These are phyloP conservation scores for Gliomastix tumulicola DNA, from an alignment of 2,329 filamentous ascomycete species.

Conservation along the genomic window DNA sequence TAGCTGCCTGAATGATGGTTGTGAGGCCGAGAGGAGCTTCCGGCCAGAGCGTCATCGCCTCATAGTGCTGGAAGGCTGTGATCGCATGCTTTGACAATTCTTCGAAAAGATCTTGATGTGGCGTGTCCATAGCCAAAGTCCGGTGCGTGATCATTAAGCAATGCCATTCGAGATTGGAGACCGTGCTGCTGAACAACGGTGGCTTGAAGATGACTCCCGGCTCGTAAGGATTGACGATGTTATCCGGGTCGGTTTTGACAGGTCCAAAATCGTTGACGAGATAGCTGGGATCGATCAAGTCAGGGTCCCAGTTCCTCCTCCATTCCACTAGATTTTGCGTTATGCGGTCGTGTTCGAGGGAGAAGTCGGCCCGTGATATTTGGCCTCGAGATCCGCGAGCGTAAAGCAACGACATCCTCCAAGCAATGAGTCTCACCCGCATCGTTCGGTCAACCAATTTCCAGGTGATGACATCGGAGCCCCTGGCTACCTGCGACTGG, in stretches of 20 bases:
- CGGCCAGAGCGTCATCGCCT: constrained; percentile 68
- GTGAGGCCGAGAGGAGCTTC: constrained; percentile 63
- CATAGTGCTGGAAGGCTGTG: constrained; percentile 70
- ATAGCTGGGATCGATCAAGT: constrained; percentile 53
- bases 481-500: constrained; percentile 44
- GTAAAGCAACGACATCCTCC: constrained; percentile 75
- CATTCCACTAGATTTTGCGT: constrained; percentile 37
- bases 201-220: constrained; percentile 64
- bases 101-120: constrained; percentile 39
- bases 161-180: constrained; percentile 69
- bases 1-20: constrained; percentile 65
- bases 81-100: constrained; percentile 59
- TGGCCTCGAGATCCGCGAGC: constrained; percentile 58
- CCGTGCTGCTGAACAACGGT: constrained; percentile 67
- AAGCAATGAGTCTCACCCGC: constrained; percentile 63
- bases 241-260: constrained; percentile 45
- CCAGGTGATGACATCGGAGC: constrained; percentile 57
- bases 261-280: constrained; percentile 58
- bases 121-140: constrained; percentile 57
- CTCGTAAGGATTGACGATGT: constrained; percentile 69
- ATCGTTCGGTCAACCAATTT: constrained; percentile 62
- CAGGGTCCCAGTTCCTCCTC: constrained; percentile 52
- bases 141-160: constrained; percentile 75
- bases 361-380: constrained; percentile 59
- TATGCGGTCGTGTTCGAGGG: constrained; percentile 50